phyloP scores from a whole-genome alignment of 306 rosid species.

The Abrus pulchellus region DNA sequence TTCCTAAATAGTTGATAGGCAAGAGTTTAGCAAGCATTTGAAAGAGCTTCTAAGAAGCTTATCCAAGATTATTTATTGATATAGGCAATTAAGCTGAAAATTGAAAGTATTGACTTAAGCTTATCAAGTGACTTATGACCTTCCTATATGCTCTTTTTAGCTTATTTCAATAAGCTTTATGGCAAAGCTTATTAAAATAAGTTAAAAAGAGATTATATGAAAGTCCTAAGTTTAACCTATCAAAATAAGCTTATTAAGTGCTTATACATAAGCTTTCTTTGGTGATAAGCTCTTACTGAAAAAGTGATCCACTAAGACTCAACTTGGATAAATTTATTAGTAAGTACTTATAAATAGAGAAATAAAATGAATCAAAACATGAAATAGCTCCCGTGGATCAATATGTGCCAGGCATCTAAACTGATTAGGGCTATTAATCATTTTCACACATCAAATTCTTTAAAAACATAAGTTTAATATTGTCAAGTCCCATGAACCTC shows the following conservation, averaged over 20 bases:
- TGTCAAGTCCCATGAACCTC: no score
- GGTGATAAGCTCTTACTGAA: background rate
- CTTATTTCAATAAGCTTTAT: background rate
- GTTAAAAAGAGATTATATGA: background rate
- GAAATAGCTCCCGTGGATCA: background rate
- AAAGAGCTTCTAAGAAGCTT: background rate
- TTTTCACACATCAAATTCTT: background rate
- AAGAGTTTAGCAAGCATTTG: background rate
- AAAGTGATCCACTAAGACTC: background rate
- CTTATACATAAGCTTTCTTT: background rate
- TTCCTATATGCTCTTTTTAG: background rate
- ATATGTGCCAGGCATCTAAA: background rate
- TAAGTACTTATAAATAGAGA: no score
- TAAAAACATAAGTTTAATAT: background rate
- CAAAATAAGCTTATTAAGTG: background rate
- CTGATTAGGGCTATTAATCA: background rate
- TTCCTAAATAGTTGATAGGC: background rate
- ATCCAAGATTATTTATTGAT: background rate
- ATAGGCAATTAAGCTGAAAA: background rate
- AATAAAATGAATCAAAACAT: conserved; percentile 19
- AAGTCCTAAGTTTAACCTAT: background rate
- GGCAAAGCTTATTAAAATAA: background rate
- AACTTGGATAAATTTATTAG: no score
- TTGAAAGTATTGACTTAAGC: background rate
- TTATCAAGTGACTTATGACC: background rate